These are phyloP conservation scores for Lasiodiplodia hormozganensis DNA, from an alignment of 2,329 filamentous ascomycete genomes.

Conservation along the genomic window DNA sequence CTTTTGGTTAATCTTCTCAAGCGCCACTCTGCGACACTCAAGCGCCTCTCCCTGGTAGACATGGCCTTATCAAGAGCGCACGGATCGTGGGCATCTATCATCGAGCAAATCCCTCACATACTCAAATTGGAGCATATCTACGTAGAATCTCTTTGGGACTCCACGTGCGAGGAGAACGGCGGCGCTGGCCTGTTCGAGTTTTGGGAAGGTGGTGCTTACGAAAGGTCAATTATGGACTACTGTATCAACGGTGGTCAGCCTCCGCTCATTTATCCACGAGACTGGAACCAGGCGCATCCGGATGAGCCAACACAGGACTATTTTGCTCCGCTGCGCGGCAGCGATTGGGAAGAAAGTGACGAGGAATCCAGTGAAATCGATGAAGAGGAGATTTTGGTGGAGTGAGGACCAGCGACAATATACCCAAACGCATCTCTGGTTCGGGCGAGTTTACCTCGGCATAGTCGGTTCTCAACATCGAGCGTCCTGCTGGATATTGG, in stretches of 20 bases:
- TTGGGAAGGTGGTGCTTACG: constrained; percentile 24
- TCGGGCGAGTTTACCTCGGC: neutral
- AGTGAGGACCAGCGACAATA: neutral
- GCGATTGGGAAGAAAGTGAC: neutral
- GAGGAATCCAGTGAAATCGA: neutral
- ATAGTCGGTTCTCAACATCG: neutral
- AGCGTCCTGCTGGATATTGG: neutral
- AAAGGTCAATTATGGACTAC: constrained; percentile 18
- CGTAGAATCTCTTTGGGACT: constrained; percentile 35
- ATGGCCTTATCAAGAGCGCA: constrained; percentile 7
- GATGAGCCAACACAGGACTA: constrained; percentile 16
- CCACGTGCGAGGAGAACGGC: constrained; percentile 13
- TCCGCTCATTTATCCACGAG: constrained; percentile 21
- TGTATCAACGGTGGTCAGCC: constrained; percentile 23
- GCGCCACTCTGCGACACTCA: constrained; percentile 32
- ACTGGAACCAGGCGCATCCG: constrained; percentile 24
- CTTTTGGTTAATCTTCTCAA: constrained; percentile 32
- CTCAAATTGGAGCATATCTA: constrained; percentile 34
- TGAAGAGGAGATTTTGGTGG: constrained; percentile 6
- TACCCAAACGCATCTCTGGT: neutral
- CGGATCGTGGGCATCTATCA: constrained; percentile 27
- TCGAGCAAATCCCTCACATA: constrained; percentile 33
- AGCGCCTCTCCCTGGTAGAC: constrained; percentile 29
- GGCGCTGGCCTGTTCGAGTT: constrained; percentile 19
- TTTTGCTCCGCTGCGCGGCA: neutral